Evolutionary conservation across 768 basidiomycete genomes (phyloP).

Genomic region (Leccinum variicolor): DNA sequence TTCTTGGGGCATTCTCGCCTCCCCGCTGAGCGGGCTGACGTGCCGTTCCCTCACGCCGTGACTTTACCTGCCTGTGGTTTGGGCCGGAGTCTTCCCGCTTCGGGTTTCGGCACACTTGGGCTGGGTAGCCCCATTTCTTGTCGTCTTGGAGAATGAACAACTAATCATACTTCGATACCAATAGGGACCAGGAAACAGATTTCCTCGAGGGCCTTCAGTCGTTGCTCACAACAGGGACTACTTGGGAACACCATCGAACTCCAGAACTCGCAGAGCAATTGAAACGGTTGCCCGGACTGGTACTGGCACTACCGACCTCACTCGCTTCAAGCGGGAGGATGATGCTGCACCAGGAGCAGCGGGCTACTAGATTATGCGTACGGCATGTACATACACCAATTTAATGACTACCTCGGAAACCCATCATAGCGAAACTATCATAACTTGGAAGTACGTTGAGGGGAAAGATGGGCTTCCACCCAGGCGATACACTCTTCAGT

Average conservation of each 20-base stretch:
- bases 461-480: constrained; percentile 31
- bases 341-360: constrained; percentile 88
- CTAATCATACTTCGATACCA: not conserved
- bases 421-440: constrained; percentile 7
- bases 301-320: constrained; percentile 83
- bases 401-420: constrained; percentile 1
- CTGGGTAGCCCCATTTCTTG: not conserved
- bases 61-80: too few relatives aligned
- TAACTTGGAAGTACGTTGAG: constrained; percentile 17
- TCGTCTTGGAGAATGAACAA: not conserved
- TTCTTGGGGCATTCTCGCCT: too few relatives aligned
- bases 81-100: too few relatives aligned
- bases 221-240: constrained; percentile 83
- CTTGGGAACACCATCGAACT: constrained; percentile 88
- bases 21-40: too few relatives aligned
- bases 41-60: too few relatives aligned
- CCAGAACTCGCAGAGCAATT: constrained; percentile 90
- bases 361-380: constrained; percentile 62
- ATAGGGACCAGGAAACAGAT: constrained; percentile 82
- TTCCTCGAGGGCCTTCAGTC: constrained; percentile 72
- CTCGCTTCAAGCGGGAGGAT: constrained; percentile 90
- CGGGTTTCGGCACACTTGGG: too few relatives aligned
- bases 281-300: constrained; percentile 86
- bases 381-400: constrained; percentile 1
- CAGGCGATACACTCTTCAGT: constrained; percentile 54